phyloP scores from a whole-genome alignment of 1,139 yeast species.

The Sugiyamaella grinbergsii region DNA sequence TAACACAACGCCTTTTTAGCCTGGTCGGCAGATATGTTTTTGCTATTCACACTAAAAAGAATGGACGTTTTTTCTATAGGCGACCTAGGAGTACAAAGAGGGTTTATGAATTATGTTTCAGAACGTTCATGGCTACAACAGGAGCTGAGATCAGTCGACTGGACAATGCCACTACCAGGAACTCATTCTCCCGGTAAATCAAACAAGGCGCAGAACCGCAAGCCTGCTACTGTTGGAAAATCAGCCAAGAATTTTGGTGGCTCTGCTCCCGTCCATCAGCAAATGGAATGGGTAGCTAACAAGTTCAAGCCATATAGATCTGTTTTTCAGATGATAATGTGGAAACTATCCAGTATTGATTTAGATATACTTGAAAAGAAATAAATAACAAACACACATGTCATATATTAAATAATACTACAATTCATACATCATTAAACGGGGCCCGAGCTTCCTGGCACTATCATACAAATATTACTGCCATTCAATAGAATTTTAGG shows the following conservation, averaged over 20 bases:
- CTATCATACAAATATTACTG: constrained; percentile 80
- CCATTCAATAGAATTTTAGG: constrained; percentile 83
- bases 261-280: constrained; percentile 39
- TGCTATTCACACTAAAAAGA: constrained; percentile 66
- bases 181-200: constrained; percentile 39
- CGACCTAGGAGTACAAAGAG: constrained; percentile 85
- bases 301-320: constrained; percentile 67
- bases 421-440: background rate
- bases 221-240: constrained; percentile 38
- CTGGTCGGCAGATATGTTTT: constrained; percentile 92
- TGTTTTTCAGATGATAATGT: constrained; percentile 68
- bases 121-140: constrained; percentile 56
- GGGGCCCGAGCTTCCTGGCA: constrained; percentile 29
- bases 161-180: constrained; percentile 29
- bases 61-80: constrained; percentile 73
- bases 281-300: constrained; percentile 55
- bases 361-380: constrained; percentile 40
- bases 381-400: background rate
- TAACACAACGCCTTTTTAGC: too few species aligned
- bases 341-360: constrained; percentile 68
- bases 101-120: constrained; percentile 64
- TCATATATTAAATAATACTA: constrained; percentile 9
- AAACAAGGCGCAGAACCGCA: constrained; percentile 35
- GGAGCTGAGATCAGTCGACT: constrained; percentile 46
- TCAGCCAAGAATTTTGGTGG: constrained; percentile 37